Conservation (phyloP, 2,329 filamentous ascomycete species). For the Botryotinia calthae region DNA sequence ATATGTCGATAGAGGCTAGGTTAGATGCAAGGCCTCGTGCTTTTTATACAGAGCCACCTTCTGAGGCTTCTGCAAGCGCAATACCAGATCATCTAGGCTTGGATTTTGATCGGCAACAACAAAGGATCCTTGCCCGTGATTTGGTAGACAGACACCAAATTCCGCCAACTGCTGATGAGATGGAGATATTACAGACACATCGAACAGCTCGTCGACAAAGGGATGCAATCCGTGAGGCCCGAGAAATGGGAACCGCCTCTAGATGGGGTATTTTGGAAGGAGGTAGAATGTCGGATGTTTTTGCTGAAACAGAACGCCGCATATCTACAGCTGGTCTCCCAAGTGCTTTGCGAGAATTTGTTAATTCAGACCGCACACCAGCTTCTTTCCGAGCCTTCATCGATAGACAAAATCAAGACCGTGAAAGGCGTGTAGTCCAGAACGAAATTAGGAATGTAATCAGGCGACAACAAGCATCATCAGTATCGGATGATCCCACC, state of each 20-base stretch:
- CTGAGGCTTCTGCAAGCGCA: constrained; percentile 26
- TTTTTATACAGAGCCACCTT: constrained; percentile 30
- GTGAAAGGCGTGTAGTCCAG: constrained; percentile 31
- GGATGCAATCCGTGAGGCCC: constrained; percentile 31
- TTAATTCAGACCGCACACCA: constrained; percentile 34
- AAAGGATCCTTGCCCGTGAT: constrained; percentile 31
- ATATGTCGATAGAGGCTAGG: constrained; percentile 31
- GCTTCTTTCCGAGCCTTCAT: constrained; percentile 38
- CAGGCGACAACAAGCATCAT: constrained; percentile 28
- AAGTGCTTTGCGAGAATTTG: constrained; percentile 36
- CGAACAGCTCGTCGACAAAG: constrained; percentile 51
- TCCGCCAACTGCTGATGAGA: constrained; percentile 54
- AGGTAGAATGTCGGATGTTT: constrained; percentile 24
- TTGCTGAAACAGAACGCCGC: constrained; percentile 26
- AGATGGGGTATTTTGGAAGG: constrained; percentile 26
- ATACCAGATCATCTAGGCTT: constrained; percentile 36
- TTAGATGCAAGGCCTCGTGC: constrained; percentile 35
- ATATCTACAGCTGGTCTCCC: constrained; percentile 32
- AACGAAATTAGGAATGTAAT: constrained; percentile 29
- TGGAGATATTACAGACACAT: constrained; percentile 55
- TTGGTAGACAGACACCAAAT: constrained; percentile 47
- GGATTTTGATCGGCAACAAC: constrained; percentile 34
- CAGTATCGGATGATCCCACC: constrained; percentile 32
- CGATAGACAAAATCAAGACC: constrained; percentile 39
- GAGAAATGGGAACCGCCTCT: constrained; percentile 25